A percentile compares a stretch with the other conserved stretches of the same genome.
Evolutionary conservation across 2,329 filamentous ascomycete genomes (phyloP).

Genomic region (Aspergillus persii): DNA sequence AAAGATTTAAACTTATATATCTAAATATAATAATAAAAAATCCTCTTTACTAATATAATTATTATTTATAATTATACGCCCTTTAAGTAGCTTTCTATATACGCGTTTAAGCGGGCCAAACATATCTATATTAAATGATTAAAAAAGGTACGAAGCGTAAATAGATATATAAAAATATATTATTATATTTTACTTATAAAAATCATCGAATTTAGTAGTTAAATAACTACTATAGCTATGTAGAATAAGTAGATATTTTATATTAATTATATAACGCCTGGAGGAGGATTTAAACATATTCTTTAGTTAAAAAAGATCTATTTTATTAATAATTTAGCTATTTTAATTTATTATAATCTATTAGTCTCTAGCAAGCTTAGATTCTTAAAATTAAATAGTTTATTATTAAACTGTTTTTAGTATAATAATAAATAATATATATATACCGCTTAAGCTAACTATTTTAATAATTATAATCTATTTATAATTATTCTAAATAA

Average conservation of each 20-base stretch:
- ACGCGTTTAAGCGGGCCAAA: background rate
- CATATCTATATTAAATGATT: background rate
- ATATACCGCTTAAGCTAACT: background rate
- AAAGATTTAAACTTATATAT: background rate
- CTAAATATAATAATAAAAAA: background rate
- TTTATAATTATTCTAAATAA: slow-evolving; percentile 11
- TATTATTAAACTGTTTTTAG: background rate
- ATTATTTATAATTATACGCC: too few relatives aligned
- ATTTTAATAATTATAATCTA: slow-evolving; percentile 14
- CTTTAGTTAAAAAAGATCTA: background rate
- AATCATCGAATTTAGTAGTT: background rate
- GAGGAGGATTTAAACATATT: background rate
- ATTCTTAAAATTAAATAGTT: too few relatives aligned
- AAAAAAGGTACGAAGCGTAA: background rate
- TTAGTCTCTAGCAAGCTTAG: too few relatives aligned
- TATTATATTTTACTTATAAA: too few relatives aligned
- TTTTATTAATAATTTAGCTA: background rate
- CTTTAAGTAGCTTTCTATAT: background rate
- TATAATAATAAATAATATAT: background rate
- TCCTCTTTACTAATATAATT: too few relatives aligned
- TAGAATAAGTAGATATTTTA: slow-evolving; percentile 4
- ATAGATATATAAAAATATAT: background rate
- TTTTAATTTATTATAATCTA: background rate
- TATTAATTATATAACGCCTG: background rate
- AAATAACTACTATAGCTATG: slow-evolving; percentile 5